These are phyloP conservation scores for Ceriops tagal DNA, from an alignment of 345 rosid species.

Conservation along the genomic window DNA sequence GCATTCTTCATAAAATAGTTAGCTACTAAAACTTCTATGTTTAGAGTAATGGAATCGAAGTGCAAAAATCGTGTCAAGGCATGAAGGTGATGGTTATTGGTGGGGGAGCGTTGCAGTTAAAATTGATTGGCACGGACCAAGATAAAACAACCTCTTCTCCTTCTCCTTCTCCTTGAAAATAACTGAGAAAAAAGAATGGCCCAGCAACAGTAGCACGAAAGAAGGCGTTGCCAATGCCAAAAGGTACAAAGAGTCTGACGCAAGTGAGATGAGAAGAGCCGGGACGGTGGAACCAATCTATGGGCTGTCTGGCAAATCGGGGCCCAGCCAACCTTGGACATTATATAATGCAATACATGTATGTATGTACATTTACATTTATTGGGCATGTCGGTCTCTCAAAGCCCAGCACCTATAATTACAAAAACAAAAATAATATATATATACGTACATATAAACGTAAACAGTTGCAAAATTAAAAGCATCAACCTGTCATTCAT, in stretches of 20 bases:
- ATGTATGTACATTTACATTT: no score
- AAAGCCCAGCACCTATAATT: constrained; percentile 1
- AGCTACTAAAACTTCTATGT: no score
- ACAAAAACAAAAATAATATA: no score
- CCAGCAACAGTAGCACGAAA: not conserved
- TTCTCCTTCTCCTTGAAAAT: constrained; percentile 4
- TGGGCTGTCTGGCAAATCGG: constrained; percentile 48
- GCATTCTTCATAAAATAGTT: no score
- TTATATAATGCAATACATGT: no score
- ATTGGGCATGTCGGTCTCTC: constrained; percentile 4
- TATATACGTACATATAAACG: no score
- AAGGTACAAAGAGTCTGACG: constrained; percentile 1
- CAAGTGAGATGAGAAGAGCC: not conserved
- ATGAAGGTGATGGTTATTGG: no score
- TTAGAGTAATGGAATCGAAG: no score
- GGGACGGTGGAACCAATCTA: constrained; percentile 22
- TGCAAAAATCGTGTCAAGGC: no score
- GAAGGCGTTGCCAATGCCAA: not conserved
- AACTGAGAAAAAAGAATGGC: constrained; percentile 2
- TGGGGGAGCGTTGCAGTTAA: not conserved
- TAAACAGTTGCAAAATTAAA: no score
- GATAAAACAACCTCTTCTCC: not conserved
- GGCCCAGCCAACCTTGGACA: constrained; percentile 20
- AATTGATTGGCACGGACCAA: not conserved
- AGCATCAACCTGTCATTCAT: not conserved